phyloP scores from a whole-genome alignment of 2,329 filamentous ascomycete genomes.

The Diaporthe ilicicola region DNA sequence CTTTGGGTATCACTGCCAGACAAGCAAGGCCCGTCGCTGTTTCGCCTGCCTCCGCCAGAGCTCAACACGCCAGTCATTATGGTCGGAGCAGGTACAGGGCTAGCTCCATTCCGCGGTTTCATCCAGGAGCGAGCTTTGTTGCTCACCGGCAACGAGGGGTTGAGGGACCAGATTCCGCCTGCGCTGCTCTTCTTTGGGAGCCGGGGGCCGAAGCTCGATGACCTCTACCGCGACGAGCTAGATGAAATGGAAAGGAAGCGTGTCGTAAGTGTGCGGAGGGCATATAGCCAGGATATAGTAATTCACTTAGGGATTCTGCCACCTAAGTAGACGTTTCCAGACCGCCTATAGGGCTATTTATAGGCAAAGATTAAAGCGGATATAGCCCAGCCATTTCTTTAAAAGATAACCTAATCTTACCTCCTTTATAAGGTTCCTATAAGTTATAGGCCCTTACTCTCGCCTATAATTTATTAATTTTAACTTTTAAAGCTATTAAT shows the following conservation, averaged over 20 bases:
- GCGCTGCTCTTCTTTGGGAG: constrained; percentile 46
- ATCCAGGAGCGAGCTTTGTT: constrained; percentile 45
- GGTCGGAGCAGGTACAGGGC: constrained; percentile 58
- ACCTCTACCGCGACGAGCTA: background rate
- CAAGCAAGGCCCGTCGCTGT: background rate
- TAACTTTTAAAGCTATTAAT: too few relatives aligned
- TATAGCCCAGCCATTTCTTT: too few relatives aligned
- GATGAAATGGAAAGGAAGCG: background rate
- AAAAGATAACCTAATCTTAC: too few relatives aligned
- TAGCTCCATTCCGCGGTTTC: constrained; percentile 52
- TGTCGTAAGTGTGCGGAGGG: background rate
- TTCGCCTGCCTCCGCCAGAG: constrained; percentile 27
- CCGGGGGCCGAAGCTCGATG: background rate
- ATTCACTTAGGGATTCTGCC: too few relatives aligned
- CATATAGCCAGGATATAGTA: background rate
- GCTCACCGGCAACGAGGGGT: constrained; percentile 1
- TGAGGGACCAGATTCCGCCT: constrained; percentile 66
- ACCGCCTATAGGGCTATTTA: too few relatives aligned
- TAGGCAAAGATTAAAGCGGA: too few relatives aligned
- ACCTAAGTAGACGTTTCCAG: too few relatives aligned
- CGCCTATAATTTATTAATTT: too few relatives aligned
- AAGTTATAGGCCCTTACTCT: too few relatives aligned
- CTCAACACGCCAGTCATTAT: constrained; percentile 56
- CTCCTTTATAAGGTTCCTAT: too few relatives aligned
- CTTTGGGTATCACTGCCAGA: background rate